Conservation (phyloP, 75 land plant species). For the Sequoia sempervirens region DNA sequence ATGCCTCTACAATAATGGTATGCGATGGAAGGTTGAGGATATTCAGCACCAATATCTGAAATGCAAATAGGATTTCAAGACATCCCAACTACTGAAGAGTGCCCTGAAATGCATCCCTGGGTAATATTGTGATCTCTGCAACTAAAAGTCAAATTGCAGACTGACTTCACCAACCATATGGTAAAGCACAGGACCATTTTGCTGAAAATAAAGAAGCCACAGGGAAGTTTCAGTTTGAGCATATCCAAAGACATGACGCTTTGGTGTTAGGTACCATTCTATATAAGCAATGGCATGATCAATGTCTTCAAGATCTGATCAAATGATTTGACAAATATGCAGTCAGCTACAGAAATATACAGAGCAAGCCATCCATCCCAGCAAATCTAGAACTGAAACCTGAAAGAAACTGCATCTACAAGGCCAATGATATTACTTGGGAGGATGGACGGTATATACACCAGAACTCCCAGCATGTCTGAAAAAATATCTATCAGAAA, state of each 20-base stretch:
- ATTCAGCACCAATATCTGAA: neutral
- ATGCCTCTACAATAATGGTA: constrained; percentile 1
- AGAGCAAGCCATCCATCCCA: constrained; percentile 9
- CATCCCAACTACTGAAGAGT: neutral
- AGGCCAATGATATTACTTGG: constrained; percentile 4
- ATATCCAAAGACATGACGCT: neutral
- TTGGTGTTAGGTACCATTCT: neutral
- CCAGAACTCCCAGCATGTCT: constrained; percentile 9
- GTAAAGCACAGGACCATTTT: neutral
- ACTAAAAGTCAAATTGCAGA: neutral
- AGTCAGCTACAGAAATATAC: constrained; percentile 10
- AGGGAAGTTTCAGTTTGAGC: neutral
- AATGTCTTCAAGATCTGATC: constrained; percentile 3
- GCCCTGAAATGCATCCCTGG: neutral
- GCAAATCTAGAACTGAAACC: neutral
- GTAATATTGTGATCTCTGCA: constrained; percentile 2
- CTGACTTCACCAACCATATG: neutral
- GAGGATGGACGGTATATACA: constrained; percentile 11
- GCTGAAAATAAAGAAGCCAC: neutral
- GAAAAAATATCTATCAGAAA: neutral
- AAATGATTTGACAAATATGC: constrained; percentile 11
- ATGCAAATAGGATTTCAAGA: neutral
- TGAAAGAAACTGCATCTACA: constrained; percentile 1
- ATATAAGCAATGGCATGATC: constrained; percentile 8
- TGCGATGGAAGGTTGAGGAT: neutral